phyloP scores from a whole-genome alignment of 169 alveolate genomes.

The Eimeria sp. region DNA sequence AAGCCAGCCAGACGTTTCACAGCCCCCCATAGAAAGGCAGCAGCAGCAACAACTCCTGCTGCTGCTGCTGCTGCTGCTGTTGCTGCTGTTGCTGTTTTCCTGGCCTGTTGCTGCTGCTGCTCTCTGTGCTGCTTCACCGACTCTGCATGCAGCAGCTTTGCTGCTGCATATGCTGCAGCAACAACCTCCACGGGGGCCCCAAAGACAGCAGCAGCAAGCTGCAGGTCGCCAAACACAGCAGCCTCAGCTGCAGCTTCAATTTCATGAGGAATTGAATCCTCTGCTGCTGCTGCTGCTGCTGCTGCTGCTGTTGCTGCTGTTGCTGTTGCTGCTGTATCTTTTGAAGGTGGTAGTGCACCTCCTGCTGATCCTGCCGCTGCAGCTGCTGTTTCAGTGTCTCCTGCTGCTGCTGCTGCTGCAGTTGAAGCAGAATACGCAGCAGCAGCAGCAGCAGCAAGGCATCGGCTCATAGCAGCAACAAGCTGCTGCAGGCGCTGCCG shows the following conservation, averaged over 20 bases:
- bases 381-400: not conserved
- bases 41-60: conserved; percentile 10
- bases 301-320: conserved; percentile 13
- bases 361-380: too few relatives aligned
- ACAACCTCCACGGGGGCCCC: conserved; percentile 8
- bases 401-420: not conserved
- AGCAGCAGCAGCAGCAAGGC: conserved; percentile 41
- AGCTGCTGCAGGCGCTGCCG: conserved; percentile 48
- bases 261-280: conserved; percentile 9
- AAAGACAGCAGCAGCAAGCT: conserved; percentile 24
- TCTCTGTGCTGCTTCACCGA: not conserved
- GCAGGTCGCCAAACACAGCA: conserved; percentile 20
- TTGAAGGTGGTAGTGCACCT: too few relatives aligned
- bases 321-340: conserved; percentile 22
- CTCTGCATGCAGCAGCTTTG: conserved; percentile 39
- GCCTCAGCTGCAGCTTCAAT: conserved; percentile 47
- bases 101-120: conserved; percentile 24
- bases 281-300: conserved; percentile 36
- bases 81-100: not conserved
- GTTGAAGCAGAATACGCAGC: not conserved
- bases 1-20: not conserved
- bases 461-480: conserved; percentile 44
- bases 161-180: conserved; percentile 46
- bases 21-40: not conserved
- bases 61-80: too few relatives aligned